Base-by-base conservation (phyloP, 768 basidiomycete genomes). In the Leccinum fibrillosum region DNA sequence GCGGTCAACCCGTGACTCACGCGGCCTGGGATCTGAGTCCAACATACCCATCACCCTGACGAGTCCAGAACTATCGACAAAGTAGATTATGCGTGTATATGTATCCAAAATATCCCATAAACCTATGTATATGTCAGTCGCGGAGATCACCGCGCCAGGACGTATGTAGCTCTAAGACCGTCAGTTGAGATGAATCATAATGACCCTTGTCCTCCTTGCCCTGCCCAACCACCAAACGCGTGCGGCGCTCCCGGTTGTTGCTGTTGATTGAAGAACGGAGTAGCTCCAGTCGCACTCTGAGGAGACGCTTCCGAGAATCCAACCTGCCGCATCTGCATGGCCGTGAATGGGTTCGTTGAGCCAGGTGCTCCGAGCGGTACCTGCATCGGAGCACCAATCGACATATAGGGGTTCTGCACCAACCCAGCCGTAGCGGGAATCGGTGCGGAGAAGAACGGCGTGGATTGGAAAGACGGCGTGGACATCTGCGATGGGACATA, bases 261-360 rank as follows among this genome's bases (percentile, higher is more conserved):
- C 17, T 72, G 73, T 25, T 65, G 68, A 57, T 53, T 59, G 34
- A 55, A 26, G 26, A 60, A 60, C 28, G 65, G 37, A 17, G 60
- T 55, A 25, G 60, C 51, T 42, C 56, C 62, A 52, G 66, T 64
- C 11, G 51, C 69, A 12, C 62, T 58, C 42, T 76, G 76, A 12
- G 76, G 70, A 6, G 71, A 69, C 58, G 60, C 66, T 25, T 60
- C 56, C 49, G 64, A 52, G 26, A 66, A 67, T 12, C 61, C 67
- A 1, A 25, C 13, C 26, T 60, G 68, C 6, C 55, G 57, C 49
- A 54, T 54, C 13, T 62, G 64, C 53, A 62, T 54, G 42, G 52
- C 53, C 8, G 67, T 50, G 42, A 67, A 70, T 5, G 67, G 63
- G 37, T 65, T 68, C 39, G 26, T 54, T 17, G 45, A 2, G n/a